Conservation (phyloP, 73 alveolate genomes). For the Tetrahymena elliotti region DNA sequence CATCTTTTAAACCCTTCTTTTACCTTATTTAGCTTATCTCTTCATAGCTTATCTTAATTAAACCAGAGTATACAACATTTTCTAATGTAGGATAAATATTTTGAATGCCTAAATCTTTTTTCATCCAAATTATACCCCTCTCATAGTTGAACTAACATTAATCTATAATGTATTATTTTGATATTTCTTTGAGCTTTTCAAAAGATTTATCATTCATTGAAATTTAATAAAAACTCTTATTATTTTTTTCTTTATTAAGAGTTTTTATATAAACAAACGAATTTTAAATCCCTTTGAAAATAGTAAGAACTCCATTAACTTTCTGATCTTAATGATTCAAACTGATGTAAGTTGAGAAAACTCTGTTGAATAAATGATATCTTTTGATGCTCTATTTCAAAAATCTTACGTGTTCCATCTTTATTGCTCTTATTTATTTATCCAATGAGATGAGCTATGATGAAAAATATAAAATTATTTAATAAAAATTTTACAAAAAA, state of each 20-base stretch:
- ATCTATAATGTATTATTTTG: neutral
- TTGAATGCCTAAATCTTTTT: neutral
- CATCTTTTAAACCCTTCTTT: neutral
- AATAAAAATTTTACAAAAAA: too few relatives aligned
- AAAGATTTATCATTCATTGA: neutral
- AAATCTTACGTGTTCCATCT: neutral
- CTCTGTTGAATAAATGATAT: neutral
- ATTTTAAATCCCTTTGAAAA: neutral
- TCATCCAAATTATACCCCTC: neutral
- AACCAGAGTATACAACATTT: neutral
- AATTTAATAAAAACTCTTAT: neutral
- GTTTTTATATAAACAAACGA: neutral
- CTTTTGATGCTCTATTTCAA: neutral
- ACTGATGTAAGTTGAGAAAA: neutral
- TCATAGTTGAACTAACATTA: neutral
- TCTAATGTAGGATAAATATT: neutral
- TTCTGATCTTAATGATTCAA: neutral
- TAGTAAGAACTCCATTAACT: neutral
- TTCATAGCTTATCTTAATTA: neutral
- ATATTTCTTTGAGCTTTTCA: neutral
- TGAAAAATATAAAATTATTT: too few relatives aligned
- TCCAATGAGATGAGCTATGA: neutral
- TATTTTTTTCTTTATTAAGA: neutral
- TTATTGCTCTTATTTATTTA: neutral
- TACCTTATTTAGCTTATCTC: neutral